These are phyloP conservation scores for Cryptococcus hybrid DNA, from an alignment of 1,284 basidiomycete species.

Conservation along the genomic window DNA sequence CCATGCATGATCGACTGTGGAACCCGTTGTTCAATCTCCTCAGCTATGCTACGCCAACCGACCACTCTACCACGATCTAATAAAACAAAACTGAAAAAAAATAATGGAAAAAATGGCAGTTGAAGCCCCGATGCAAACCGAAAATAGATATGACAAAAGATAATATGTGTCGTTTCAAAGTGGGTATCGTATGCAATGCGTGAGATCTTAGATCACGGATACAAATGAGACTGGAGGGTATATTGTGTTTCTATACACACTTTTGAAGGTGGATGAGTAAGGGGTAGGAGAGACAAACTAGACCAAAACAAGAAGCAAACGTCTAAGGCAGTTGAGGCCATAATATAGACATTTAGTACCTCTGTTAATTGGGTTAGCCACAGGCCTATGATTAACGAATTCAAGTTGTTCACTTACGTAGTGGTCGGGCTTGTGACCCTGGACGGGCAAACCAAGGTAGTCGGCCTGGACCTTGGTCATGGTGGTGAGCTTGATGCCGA, in stretches of 20 bases:
- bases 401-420: constrained; percentile 51
- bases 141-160: constrained; percentile 9
- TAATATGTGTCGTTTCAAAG: constrained; percentile 1
- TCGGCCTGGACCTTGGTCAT: constrained; percentile 75
- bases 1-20: constrained; percentile 17
- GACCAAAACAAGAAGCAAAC: constrained; percentile 7
- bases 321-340: constrained; percentile 33
- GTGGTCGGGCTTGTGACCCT: constrained; percentile 87
- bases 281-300: not conserved
- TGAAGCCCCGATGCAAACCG: constrained; percentile 20
- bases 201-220: constrained; percentile 2
- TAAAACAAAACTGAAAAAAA: not conserved
- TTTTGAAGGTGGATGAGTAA: too few species aligned
- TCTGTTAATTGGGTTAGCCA: constrained; percentile 13
- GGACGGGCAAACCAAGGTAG: constrained; percentile 87
- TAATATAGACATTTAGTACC: constrained; percentile 29
- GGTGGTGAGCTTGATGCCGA: constrained; percentile 90
- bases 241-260: not conserved
- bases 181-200: constrained; percentile 20
- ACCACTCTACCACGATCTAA: too few species aligned
- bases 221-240: not conserved
- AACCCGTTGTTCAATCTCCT: constrained; percentile 9
- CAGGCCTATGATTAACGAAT: not conserved
- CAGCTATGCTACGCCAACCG: not conserved
- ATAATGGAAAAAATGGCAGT: constrained; percentile 17